A percentile compares a stretch with the other conserved stretches of the same genome.
phyloP scores from a whole-genome alignment of 768 basidiomycete genomes.

The Macrocybe gigantea region DNA sequence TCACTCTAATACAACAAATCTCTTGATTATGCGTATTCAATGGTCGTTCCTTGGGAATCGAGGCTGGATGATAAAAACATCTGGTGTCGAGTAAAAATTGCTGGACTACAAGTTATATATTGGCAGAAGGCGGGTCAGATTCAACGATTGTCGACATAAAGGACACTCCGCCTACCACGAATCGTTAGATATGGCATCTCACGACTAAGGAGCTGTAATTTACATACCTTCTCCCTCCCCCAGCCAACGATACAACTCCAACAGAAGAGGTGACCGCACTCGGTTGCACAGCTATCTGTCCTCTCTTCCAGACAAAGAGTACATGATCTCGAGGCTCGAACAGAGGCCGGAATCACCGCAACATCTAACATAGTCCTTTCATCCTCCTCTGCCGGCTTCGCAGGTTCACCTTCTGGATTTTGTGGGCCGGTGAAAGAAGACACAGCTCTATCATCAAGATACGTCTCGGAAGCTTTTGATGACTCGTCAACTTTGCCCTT shows the following conservation, averaged over 20 bases:
- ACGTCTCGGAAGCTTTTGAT: constrained; percentile 27
- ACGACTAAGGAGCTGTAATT: constrained; percentile 1
- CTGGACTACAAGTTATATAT: constrained; percentile 71
- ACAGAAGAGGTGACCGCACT: constrained; percentile 87
- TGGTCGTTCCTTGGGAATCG: not conserved
- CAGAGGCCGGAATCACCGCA: constrained; percentile 40
- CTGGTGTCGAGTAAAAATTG: not conserved
- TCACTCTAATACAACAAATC: constrained; percentile 89
- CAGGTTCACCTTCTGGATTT: constrained; percentile 47
- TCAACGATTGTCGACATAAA: constrained; percentile 73
- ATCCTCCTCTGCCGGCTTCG: constrained; percentile 63
- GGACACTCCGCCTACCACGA: constrained; percentile 71
- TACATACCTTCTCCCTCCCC: constrained; percentile 77
- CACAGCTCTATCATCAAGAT: constrained; percentile 57
- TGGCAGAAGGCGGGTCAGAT: constrained; percentile 63
- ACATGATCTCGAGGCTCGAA: constrained; percentile 62
- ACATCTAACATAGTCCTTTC: constrained; percentile 63
- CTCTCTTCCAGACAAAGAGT: constrained; percentile 84
- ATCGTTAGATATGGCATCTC: constrained; percentile 2
- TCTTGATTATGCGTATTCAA: constrained; percentile 16
- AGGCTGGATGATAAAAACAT: not conserved
- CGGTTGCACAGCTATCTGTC: constrained; percentile 75
- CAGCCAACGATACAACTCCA: constrained; percentile 88
- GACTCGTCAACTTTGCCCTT: constrained; percentile 25
- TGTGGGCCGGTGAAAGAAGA: constrained; percentile 46